Percentiles rank a stretch among this genome's conserved stretches.
phyloP scores from a whole-genome alignment of 2,329 filamentous ascomycete genomes.

The Aspergillus ochraceoroseus region DNA sequence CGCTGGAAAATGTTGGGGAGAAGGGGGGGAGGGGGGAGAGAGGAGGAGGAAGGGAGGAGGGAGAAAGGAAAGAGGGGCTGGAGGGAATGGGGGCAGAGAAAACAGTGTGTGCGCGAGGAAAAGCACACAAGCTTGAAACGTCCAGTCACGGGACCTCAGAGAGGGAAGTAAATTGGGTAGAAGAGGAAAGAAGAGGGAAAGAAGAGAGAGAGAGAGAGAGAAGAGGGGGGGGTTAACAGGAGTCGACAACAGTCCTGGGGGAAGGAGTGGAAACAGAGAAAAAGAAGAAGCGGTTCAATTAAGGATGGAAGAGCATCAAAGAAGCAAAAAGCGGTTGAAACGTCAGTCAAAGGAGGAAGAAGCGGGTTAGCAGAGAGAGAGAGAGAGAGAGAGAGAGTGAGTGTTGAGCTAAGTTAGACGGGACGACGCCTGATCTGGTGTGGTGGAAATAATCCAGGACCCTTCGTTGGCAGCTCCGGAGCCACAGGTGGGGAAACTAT shows the following conservation, averaged over 20 bases:
- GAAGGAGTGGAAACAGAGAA: slow-evolving; percentile 9
- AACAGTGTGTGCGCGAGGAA: slow-evolving; percentile 9
- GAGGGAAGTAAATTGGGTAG: slow-evolving; percentile 3
- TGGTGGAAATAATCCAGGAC: not conserved
- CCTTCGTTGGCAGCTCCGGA: slow-evolving; percentile 2
- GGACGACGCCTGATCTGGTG: not conserved
- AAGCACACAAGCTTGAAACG: slow-evolving; percentile 13
- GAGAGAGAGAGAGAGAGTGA: not conserved
- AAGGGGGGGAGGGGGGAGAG: slow-evolving; percentile 15
- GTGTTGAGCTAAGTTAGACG: not conserved
- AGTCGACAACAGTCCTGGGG: not conserved
- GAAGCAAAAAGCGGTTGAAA: not conserved
- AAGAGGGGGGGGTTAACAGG: slow-evolving; percentile 11
- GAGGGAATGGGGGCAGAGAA: slow-evolving; percentile 9
- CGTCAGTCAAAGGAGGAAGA: not conserved
- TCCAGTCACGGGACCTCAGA: slow-evolving; percentile 17
- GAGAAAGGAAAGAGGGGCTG: slow-evolving; percentile 10
- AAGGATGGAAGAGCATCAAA: slow-evolving; percentile 9
- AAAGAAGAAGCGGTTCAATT: slow-evolving; percentile 11
- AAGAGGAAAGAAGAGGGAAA: slow-evolving; percentile 10
- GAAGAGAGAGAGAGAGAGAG: slow-evolving; percentile 1
- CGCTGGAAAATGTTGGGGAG: slow-evolving; percentile 11
- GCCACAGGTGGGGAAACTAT: slow-evolving; percentile 1
- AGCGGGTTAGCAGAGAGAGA: slow-evolving; percentile 1
- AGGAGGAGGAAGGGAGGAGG: slow-evolving; percentile 11